A percentile compares a stretch with the other conserved stretches of the same genome.
Conservation (phyloP, 768 basidiomycete genomes). For the Naganishia vaughanmartiniae region DNA sequence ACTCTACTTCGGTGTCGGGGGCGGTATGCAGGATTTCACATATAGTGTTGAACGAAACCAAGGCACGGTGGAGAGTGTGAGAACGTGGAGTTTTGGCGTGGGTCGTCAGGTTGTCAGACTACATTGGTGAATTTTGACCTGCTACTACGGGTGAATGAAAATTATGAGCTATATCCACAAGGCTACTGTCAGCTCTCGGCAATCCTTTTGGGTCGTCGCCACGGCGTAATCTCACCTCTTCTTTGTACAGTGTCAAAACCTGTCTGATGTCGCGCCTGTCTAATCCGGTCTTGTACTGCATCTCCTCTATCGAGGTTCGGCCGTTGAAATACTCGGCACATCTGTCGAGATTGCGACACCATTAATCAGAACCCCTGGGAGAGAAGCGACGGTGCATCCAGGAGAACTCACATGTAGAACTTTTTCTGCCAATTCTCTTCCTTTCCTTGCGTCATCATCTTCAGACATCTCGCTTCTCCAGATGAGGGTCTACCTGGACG, state of each 20-base stretch:
- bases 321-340: constrained; percentile 94
- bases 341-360: constrained; percentile 52
- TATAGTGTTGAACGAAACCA: constrained; percentile 56
- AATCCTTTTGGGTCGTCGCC: not conserved
- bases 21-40: constrained; percentile 75
- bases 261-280: constrained; percentile 77
- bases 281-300: constrained; percentile 82
- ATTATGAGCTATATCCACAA: not conserved
- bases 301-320: constrained; percentile 85
- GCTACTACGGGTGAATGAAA: constrained; percentile 17
- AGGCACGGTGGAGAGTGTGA: constrained; percentile 62
- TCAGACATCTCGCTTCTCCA: constrained; percentile 72
- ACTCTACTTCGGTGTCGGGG: constrained; percentile 92
- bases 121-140: constrained; percentile 54
- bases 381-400: not conserved
- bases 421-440: constrained; percentile 66
- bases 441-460: constrained; percentile 85
- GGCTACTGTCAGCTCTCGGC: not conserved
- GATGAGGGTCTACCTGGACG: constrained; percentile 30
- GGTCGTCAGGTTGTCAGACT: constrained; percentile 69
- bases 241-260: constrained; percentile 78
- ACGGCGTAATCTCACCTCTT: constrained; percentile 63
- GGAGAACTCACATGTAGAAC: constrained; percentile 66
- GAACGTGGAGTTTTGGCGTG: constrained; percentile 65
- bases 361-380: not conserved